These are phyloP conservation scores for Peniophora sp. DNA, from an alignment of 1,284 basidiomycete species.

Conservation along the genomic window DNA sequence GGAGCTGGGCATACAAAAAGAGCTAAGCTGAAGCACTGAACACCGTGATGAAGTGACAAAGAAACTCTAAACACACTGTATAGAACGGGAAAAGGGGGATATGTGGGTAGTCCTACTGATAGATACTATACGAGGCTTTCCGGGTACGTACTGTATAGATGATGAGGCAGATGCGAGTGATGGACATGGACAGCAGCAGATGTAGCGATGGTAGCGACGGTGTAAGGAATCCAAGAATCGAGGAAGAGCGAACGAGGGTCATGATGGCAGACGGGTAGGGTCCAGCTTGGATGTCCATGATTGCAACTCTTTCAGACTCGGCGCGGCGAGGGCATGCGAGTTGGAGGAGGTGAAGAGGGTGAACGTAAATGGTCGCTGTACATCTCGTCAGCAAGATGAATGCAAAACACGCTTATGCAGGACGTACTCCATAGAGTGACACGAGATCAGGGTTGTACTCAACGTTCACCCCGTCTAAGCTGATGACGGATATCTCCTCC, in stretches of 20 bases:
- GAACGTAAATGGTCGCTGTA: slow-evolving; percentile 76
- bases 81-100: slow-evolving; percentile 11
- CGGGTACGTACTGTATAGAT: slow-evolving; percentile 10
- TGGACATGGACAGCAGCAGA: too few species aligned
- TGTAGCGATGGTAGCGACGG: slow-evolving; percentile 1
- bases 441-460: slow-evolving; percentile 86
- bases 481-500: slow-evolving; percentile 81
- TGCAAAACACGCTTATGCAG: slow-evolving; percentile 2
- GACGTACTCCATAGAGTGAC: slow-evolving; percentile 66
- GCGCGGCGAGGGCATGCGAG: slow-evolving; percentile 80
- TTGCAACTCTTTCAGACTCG: slow-evolving; percentile 71
- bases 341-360: slow-evolving; percentile 87
- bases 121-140: slow-evolving; percentile 7
- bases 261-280: slow-evolving; percentile 49
- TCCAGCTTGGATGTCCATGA: slow-evolving; percentile 79
- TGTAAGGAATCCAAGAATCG: not conserved
- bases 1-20: slow-evolving; percentile 9
- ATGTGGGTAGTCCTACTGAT: slow-evolving; percentile 10
- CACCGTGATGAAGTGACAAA: not conserved
- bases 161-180: not conserved
- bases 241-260: slow-evolving; percentile 6
- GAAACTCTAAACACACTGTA: slow-evolving; percentile 8
- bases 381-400: slow-evolving; percentile 5
- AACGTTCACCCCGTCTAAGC: slow-evolving; percentile 78
- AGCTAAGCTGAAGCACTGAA: too few species aligned